phyloP scores from a whole-genome alignment of 1,284 basidiomycete genomes.

The Ceratobasidium sp. region DNA sequence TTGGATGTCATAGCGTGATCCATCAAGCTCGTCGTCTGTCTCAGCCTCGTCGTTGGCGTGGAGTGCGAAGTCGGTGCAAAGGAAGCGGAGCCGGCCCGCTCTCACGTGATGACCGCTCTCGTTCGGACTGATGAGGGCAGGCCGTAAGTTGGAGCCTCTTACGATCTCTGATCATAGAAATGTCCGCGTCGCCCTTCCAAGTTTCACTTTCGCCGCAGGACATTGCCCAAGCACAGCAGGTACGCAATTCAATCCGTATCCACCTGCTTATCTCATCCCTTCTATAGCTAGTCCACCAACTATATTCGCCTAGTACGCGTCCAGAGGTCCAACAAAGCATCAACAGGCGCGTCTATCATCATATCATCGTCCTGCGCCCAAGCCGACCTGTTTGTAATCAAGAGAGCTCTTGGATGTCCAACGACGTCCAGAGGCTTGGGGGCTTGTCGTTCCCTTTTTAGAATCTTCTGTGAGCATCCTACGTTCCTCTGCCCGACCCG shows the following conservation, averaged over 20 bases:
- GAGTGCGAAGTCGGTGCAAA: no score
- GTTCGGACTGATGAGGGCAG: constrained; percentile 15
- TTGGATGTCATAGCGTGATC: no score
- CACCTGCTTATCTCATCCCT: background rate
- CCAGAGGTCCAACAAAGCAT: constrained; percentile 43
- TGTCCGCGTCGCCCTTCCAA: constrained; percentile 37
- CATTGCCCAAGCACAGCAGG: constrained; percentile 38
- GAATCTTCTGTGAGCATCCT: constrained; percentile 60
- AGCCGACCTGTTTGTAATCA: constrained; percentile 37
- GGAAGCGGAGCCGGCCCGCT: no score
- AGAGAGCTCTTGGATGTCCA: constrained; percentile 76
- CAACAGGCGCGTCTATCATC: constrained; percentile 43
- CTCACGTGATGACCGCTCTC: no score
- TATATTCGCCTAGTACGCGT: constrained; percentile 37
- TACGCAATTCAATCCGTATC: background rate
- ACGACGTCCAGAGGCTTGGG: constrained; percentile 81
- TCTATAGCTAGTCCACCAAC: constrained; percentile 20
- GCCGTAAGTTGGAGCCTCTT: background rate
- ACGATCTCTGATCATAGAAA: constrained; percentile 18
- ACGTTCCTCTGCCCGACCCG: constrained; percentile 25
- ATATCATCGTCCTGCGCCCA: constrained; percentile 25
- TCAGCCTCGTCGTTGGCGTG: no score
- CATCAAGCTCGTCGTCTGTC: no score
- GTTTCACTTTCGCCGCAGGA: constrained; percentile 37
- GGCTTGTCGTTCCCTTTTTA: constrained; percentile 79